Evolutionary conservation across 306 rosid species (phyloP).

Genomic region (Lathyrus oleraceus): DNA sequence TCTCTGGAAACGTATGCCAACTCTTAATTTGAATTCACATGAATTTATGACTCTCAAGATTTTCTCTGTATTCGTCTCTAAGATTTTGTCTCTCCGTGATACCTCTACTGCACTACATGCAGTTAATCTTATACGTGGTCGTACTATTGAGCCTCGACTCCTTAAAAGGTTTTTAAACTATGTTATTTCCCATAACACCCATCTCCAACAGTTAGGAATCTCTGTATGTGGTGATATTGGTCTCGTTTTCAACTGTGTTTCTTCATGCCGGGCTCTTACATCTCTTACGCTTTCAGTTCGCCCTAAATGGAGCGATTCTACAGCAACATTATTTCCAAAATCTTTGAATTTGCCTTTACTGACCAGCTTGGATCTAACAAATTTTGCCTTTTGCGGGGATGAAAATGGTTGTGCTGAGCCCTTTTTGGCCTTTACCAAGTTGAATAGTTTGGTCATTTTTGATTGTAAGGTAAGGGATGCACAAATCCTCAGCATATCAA

Average conservation of each 20-base stretch:
- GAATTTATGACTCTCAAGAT: background rate
- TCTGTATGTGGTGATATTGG: background rate
- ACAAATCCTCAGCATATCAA: slow-evolving; percentile 1
- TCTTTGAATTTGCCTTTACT: slow-evolving; percentile 5
- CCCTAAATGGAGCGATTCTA: background rate
- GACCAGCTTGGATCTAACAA: background rate
- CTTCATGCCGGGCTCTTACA: background rate
- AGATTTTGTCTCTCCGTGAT: background rate
- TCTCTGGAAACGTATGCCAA: too few species aligned
- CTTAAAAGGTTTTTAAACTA: background rate
- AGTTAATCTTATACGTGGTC: background rate
- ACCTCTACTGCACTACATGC: background rate
- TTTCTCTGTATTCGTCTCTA: background rate
- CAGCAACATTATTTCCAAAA: background rate
- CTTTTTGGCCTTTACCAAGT: background rate
- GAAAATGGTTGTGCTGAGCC: background rate
- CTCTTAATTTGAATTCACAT: too few species aligned
- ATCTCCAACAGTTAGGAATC: background rate
- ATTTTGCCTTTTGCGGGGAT: background rate
- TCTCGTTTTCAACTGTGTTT: background rate
- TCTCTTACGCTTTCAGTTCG: slow-evolving; percentile 13
- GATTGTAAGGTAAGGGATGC: background rate
- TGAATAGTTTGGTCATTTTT: slow-evolving; percentile 4
- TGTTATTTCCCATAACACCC: background rate
- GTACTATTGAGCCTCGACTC: background rate